Percentiles rank a stretch among this genome's conserved stretches.
These are phyloP conservation scores for Pythium biforme DNA, from an alignment of 352 stramenopile species.

Conservation along the genomic window DNA sequence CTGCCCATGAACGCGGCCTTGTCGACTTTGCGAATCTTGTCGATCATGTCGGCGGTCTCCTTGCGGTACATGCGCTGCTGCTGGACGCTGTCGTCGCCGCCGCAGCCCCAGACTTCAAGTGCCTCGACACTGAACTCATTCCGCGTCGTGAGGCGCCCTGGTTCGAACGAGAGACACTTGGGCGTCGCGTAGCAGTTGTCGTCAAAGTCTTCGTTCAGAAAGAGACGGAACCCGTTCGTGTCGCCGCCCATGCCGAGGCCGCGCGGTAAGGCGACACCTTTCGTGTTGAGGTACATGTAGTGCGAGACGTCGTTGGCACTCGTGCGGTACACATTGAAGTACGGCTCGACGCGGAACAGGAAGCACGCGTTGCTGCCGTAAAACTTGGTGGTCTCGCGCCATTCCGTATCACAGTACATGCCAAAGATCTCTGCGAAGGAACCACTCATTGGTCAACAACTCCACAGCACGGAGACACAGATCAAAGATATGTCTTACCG, in stretches of 20 bases:
- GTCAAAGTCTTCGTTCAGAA: constrained; percentile 84
- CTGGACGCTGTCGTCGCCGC: constrained; percentile 47
- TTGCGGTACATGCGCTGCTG: constrained; percentile 66
- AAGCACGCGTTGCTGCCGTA: constrained; percentile 84
- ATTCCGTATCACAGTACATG: constrained; percentile 85
- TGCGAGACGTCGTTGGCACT: constrained; percentile 50
- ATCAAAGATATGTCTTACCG: constrained; percentile 6
- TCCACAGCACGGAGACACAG: not conserved
- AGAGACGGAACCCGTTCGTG: constrained; percentile 70
- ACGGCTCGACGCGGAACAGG: constrained; percentile 65
- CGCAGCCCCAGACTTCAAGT: constrained; percentile 82
- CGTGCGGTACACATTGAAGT: constrained; percentile 63
- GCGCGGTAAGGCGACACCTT: constrained; percentile 67
- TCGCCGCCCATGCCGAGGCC: constrained; percentile 80
- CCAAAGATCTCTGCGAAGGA: constrained; percentile 64
- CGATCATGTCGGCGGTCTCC: constrained; percentile 83
- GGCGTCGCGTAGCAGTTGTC: constrained; percentile 76
- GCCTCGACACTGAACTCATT: constrained; percentile 64
- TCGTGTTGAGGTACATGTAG: constrained; percentile 89
- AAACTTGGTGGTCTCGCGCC: constrained; percentile 78
- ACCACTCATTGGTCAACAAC: not conserved
- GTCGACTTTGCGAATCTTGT: constrained; percentile 80
- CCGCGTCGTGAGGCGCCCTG: constrained; percentile 50
- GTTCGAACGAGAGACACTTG: constrained; percentile 75
- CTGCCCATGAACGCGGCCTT: constrained; percentile 83